Evolutionary conservation across 305 asterid genomes (phyloP).

Genomic region (Fraxinus latifolia): DNA sequence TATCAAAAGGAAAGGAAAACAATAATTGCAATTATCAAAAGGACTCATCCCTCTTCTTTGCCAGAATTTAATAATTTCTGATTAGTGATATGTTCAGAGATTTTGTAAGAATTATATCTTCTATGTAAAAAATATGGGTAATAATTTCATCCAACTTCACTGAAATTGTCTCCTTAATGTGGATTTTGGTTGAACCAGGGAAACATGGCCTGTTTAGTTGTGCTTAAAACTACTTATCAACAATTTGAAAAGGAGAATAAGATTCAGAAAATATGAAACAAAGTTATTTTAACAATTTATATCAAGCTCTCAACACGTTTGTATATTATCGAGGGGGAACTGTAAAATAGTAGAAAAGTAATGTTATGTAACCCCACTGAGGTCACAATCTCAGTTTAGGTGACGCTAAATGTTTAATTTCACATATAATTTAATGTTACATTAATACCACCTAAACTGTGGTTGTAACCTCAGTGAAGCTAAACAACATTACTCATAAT

Average conservation of each 20-base stretch:
- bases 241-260: not conserved
- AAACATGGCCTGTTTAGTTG: not conserved
- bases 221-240: not conserved
- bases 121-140: not conserved
- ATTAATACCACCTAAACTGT: not conserved
- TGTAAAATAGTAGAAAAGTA: not conserved
- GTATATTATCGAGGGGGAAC: not conserved
- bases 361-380: not conserved
- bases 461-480: not conserved
- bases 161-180: not conserved
- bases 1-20: not conserved
- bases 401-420: not conserved
- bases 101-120: not conserved
- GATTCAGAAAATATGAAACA: not conserved
- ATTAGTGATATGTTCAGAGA: not conserved
- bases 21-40: not conserved
- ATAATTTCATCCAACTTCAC: not conserved
- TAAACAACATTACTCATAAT: no score
- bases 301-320: not conserved
- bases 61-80: not conserved
- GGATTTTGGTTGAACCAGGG: not conserved
- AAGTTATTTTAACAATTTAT: not conserved
- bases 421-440: not conserved
- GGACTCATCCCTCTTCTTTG: not conserved
- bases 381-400: not conserved